Evolutionary conservation across 2,329 filamentous ascomycete genomes (phyloP).

Genomic region (Aspergillus tanneri): DNA sequence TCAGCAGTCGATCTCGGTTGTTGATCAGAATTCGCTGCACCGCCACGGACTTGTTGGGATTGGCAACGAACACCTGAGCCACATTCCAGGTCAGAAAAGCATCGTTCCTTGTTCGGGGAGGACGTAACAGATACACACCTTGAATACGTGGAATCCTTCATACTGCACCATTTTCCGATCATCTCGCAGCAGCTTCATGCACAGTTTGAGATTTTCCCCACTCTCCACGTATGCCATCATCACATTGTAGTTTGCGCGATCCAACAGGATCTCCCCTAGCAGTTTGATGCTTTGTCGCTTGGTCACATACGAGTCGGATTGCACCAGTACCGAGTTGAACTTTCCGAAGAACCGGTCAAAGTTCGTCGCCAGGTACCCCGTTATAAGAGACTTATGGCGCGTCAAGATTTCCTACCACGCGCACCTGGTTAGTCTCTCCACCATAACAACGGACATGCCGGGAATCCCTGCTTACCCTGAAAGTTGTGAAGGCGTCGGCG

Average conservation of each 20-base stretch:
- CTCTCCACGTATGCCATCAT: slow-evolving; percentile 97
- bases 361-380: slow-evolving; percentile 82
- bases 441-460: not conserved
- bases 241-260: slow-evolving; percentile 93
- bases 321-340: slow-evolving; percentile 84
- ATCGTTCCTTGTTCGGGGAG: not conserved
- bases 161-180: slow-evolving; percentile 99
- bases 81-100: slow-evolving; percentile 23
- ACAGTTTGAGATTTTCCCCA: slow-evolving; percentile 93
- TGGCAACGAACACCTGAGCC: slow-evolving; percentile 83
- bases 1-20: slow-evolving; percentile 87
- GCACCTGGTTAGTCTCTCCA: slow-evolving; percentile 13
- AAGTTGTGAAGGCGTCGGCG: slow-evolving; percentile 96
- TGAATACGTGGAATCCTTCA: slow-evolving; percentile 98
- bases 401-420: slow-evolving; percentile 97
- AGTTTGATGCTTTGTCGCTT: slow-evolving; percentile 98
- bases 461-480: slow-evolving; percentile 65
- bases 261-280: slow-evolving; percentile 88
- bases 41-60: slow-evolving; percentile 94
- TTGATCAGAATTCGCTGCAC: slow-evolving; percentile 95
- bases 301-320: slow-evolving; percentile 94
- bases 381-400: slow-evolving; percentile 87
- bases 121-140: slow-evolving; percentile 59
- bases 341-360: slow-evolving; percentile 90
- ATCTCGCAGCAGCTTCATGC: slow-evolving; percentile 94